phyloP scores from a whole-genome alignment of 345 rosid genomes.

The Linum trigynum region DNA sequence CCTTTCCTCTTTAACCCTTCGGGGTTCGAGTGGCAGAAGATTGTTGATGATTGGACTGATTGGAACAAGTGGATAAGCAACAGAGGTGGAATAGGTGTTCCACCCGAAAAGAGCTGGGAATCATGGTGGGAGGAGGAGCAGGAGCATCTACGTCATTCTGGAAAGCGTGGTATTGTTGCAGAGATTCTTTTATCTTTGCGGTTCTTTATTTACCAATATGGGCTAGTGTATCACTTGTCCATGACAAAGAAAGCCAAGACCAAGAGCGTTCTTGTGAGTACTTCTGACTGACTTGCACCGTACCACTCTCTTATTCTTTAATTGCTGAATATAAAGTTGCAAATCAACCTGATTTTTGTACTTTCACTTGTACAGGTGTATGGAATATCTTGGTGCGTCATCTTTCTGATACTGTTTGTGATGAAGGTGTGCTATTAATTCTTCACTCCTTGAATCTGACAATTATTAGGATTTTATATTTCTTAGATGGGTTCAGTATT shows the following conservation, averaged over 20 bases:
- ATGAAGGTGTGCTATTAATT: slow-evolving; percentile 67
- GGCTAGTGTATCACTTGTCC: slow-evolving; percentile 82
- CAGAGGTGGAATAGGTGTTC: slow-evolving; percentile 94
- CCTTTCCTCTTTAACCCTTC: slow-evolving; percentile 98
- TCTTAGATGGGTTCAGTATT: no score
- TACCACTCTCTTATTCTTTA: background rate
- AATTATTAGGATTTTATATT: background rate
- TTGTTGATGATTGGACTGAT: slow-evolving; percentile 99
- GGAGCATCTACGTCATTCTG: slow-evolving; percentile 82
- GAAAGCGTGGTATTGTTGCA: slow-evolving; percentile 81
- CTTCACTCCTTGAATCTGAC: background rate
- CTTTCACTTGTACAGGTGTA: slow-evolving; percentile 49
- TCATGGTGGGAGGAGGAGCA: slow-evolving; percentile 99
- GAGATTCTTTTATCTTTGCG: slow-evolving; percentile 82
- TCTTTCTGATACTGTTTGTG: slow-evolving; percentile 71
- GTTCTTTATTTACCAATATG: slow-evolving; percentile 90
- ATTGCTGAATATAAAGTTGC: background rate
- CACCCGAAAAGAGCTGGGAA: slow-evolving; percentile 98
- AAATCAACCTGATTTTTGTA: background rate
- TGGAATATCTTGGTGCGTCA: slow-evolving; percentile 94
- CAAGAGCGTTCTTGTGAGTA: slow-evolving; percentile 60
- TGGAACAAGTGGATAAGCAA: slow-evolving; percentile 99
- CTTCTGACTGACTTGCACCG: slow-evolving; percentile 6
- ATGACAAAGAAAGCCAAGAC: slow-evolving; percentile 35
- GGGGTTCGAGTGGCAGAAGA: slow-evolving; percentile 98